Evolutionary conservation across 371 early-diverging fungal genomes (phyloP), one percentile per base, ranked within the genome.

Genomic region (Mortierella sp.): DNA sequence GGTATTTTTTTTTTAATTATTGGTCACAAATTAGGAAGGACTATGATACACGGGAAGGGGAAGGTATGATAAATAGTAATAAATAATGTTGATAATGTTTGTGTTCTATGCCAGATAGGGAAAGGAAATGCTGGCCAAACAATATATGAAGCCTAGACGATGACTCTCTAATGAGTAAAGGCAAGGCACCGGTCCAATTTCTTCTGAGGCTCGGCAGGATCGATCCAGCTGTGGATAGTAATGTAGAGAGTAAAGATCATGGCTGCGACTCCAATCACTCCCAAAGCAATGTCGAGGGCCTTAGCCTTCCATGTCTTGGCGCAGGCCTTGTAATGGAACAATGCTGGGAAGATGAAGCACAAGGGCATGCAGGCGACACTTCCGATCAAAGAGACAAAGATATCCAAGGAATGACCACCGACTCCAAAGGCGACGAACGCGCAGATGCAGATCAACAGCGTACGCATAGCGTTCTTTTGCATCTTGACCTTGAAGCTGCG

Each of bases 221-320:
- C 74, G 42, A 84, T 54, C 96, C 96, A 96, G 55, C 93, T 91
- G 70, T 87, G 82, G 34, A 96, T 72, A 3, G 96, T 97, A 50
- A 96, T 92, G 74, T 86, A 92, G 9, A 96, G 94, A 3, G 95
- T 95, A 79, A 95, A 96, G 7, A 93, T 76, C 94, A 96, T 94
- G 44, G 92, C 94, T 10, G 92, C 76, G 9, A 93, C 54, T 31
- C 96, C 97, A 92, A 97, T 94, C 21, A 88, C 76, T 55, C 94
- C 91, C 24, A 97, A 88, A 8, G 87, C 47, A 48, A 93, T 81
- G 83, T 97, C 96, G 38, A 77, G 42, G 28, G 70, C 82, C 76
- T 80, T 81, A 31, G 90, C 84, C 48, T 47, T 70, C 10, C 52
- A 38, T 0, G 87, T 83, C 60, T 72, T 75, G n/a, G 95, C 90